Conservation (phyloP, 805 yeast species). For the Saccharomycopsis fodiens region DNA sequence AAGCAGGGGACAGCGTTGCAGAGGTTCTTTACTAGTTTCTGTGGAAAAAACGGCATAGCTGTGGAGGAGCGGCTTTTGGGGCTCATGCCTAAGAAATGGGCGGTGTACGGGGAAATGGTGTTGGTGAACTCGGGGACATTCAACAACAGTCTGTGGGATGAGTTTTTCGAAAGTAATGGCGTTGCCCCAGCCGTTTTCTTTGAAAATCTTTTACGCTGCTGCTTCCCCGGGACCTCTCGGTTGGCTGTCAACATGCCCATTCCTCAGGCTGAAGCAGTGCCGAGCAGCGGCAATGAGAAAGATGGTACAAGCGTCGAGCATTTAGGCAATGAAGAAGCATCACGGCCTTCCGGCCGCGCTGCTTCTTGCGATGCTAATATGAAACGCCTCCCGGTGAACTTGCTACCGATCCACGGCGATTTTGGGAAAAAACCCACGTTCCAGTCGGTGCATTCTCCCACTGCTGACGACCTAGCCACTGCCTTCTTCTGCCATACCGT, state of each 20-base stretch:
- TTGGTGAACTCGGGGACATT: constrained; percentile 46
- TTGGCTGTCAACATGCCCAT: constrained; percentile 71
- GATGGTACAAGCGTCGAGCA: constrained; percentile 24
- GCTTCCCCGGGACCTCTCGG: constrained; percentile 37
- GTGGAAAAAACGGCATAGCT: not conserved
- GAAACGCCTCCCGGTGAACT: constrained; percentile 53
- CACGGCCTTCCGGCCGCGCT: constrained; percentile 40
- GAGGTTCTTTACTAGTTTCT: no score
- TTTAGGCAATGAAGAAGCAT: constrained; percentile 16
- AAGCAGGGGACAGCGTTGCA: not conserved
- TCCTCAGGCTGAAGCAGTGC: constrained; percentile 18
- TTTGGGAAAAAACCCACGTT: constrained; percentile 43
- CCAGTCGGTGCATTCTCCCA: constrained; percentile 31
- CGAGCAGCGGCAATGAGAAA: no score
- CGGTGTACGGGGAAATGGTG: constrained; percentile 61
- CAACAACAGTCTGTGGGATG: constrained; percentile 31
- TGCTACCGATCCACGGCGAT: constrained; percentile 55
- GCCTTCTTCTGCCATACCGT: constrained; percentile 67
- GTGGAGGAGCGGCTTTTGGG: not conserved
- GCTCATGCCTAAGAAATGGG: constrained; percentile 44
- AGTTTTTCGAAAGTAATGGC: constrained; percentile 21
- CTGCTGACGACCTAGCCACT: constrained; percentile 33
- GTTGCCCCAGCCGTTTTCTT: constrained; percentile 13
- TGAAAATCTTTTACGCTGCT: constrained; percentile 23
- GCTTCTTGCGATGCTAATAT: constrained; percentile 22